Base-by-base conservation (phyloP, 495 filamentous ascomycete genomes). In the Cryomyces minteri region DNA sequence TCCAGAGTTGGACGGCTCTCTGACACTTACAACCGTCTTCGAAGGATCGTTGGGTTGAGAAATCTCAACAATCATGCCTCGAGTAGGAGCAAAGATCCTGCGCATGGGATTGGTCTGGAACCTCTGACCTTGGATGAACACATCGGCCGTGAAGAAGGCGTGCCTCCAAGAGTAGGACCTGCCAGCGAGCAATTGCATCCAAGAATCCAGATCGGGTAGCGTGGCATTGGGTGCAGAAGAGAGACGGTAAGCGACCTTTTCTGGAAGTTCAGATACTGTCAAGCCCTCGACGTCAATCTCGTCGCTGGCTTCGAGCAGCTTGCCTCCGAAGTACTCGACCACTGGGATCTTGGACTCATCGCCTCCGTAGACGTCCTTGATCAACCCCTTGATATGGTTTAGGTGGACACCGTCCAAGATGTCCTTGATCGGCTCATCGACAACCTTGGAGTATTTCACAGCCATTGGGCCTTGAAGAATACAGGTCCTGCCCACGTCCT, bases 81-180 rank as follows among this genome's bases (percentile, higher is more conserved):
- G 71, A 9, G 76, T 77, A 2, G 90, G 90, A 9, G 82, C 77
- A 48, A 95, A 88, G 41, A 96, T 81, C 18, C 86, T 76, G 58
- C 78, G 84, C 70, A 94, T 82, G 1, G 90, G 90, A 62, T 98
- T 96, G 32, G 84, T 90, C 66, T 95, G 86, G 65, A 92, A 95
- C 54, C 90, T 86, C 55, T 94, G 79, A 10, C 86, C 90, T 63
- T 99, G 90, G 18, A 96, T 82, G 45, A 93, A 82, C 39, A 94
- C 80, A 49, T 95, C 86, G 11, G 88, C 79, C n/a, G 80, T 80
- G 62, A 99, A 92, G n/a, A 99, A 71, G n/a, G 90, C 92, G 58
- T 90, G 84, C 45, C 85, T 73, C 90, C 90, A 99, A 32, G 84
- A 93, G 55, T 81, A 81, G 33, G 65, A 69, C 11, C 73, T 69